Evolutionary conservation across 1,284 basidiomycete genomes (phyloP).

Genomic region (Dichomitus squalens): DNA sequence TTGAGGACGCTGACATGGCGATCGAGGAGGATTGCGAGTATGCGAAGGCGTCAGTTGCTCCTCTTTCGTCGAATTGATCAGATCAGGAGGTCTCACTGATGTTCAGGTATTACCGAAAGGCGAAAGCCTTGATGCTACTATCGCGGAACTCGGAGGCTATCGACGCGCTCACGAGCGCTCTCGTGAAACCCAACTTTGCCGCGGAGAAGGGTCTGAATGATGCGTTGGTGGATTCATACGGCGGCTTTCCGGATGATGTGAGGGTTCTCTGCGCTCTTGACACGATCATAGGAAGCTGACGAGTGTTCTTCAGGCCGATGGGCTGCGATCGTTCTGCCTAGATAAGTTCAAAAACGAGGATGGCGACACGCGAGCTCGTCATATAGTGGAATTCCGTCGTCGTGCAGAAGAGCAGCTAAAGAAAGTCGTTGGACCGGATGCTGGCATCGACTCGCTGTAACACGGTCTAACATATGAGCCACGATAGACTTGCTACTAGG

Average conservation of each 20-base stretch:
- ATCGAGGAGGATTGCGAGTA: conserved; percentile 17
- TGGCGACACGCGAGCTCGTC: conserved; percentile 10
- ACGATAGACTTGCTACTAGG: too few relatives aligned
- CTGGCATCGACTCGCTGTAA: conserved; percentile 1
- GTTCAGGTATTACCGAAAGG: conserved; percentile 26
- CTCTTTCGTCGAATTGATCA: neutral
- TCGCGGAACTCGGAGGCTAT: conserved; percentile 13
- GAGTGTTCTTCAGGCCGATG: conserved; percentile 5
- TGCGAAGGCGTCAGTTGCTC: conserved; percentile 23
- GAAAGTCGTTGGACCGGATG: conserved; percentile 12
- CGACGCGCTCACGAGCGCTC: conserved; percentile 18
- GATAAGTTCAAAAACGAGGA: conserved; percentile 13
- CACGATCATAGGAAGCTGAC: neutral
- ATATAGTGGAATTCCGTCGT: conserved; percentile 14
- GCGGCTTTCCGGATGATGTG: conserved; percentile 21
- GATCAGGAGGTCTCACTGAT: neutral
- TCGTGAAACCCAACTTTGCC: conserved; percentile 13
- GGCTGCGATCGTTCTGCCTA: conserved; percentile 12
- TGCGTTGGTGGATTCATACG: conserved; percentile 20
- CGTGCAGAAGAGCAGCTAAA: conserved; percentile 16
- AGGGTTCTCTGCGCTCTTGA: neutral
- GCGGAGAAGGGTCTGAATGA: conserved; percentile 25
- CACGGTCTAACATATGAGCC: too few relatives aligned
- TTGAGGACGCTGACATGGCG: conserved; percentile 23
- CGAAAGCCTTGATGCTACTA: conserved; percentile 25